Percentiles rank a stretch among this genome's conserved stretches.
Evolutionary conservation across 371 early-diverging fungal species (phyloP).

Genomic region (Mucor saturninus): DNA sequence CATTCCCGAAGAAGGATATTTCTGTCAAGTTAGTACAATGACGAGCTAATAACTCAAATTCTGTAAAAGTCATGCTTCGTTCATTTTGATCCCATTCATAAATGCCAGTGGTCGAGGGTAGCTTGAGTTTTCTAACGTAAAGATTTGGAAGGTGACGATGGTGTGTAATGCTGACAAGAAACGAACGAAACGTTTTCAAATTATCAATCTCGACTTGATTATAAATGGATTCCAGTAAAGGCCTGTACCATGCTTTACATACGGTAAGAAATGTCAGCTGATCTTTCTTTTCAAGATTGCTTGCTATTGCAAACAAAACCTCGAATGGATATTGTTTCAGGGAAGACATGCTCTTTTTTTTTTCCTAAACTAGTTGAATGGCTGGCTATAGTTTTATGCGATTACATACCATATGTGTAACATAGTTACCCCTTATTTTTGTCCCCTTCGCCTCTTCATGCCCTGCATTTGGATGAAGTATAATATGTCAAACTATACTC

Average conservation of each 20-base stretch:
- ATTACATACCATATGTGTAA: background rate
- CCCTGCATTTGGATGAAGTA: background rate
- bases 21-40: slow-evolving; percentile 14
- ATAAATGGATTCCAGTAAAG: slow-evolving; percentile 16
- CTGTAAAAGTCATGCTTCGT: slow-evolving; percentile 16
- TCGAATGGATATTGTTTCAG: slow-evolving; percentile 18
- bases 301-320: slow-evolving; percentile 16
- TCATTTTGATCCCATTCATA: background rate
- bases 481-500: background rate
- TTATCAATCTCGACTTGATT: slow-evolving; percentile 9
- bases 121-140: background rate
- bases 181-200: slow-evolving; percentile 4
- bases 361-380: background rate
- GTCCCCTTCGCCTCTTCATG: slow-evolving; percentile 1
- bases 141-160: slow-evolving; percentile 8
- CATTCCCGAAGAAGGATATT: slow-evolving; percentile 1
- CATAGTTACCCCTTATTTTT: background rate
- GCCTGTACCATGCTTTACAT: slow-evolving; percentile 20
- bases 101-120: background rate
- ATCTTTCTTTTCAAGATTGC: slow-evolving; percentile 7
- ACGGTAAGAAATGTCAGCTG: slow-evolving; percentile 4
- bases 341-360: background rate
- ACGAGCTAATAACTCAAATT: slow-evolving; percentile 21
- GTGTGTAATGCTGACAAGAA: slow-evolving; percentile 25
- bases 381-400: background rate